Conservation (phyloP, 1,139 yeast species). For the Magnusiomyces suaveolens region DNA sequence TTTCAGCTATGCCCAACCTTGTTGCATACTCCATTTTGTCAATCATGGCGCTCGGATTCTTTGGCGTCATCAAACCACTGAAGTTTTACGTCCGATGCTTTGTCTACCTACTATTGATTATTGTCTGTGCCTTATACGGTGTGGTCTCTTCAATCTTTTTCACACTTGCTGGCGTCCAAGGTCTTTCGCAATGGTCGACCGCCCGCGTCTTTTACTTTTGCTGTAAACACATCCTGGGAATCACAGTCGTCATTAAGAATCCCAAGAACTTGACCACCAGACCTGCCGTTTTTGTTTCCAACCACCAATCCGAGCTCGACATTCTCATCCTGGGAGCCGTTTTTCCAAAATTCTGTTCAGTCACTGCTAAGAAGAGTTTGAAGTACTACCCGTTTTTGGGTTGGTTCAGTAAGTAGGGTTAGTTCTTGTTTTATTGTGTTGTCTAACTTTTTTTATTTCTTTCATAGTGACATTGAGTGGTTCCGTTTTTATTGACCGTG, state of each 20-base stretch:
- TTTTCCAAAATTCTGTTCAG: slow-evolving; percentile 84
- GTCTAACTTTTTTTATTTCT: not conserved
- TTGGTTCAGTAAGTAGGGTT: slow-evolving; percentile 52
- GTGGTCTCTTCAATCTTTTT: slow-evolving; percentile 63
- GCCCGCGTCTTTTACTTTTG: slow-evolving; percentile 69
- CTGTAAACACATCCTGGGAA: slow-evolving; percentile 54
- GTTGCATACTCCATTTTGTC: slow-evolving; percentile 17
- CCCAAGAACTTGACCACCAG: slow-evolving; percentile 40
- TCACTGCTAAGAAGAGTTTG: slow-evolving; percentile 82
- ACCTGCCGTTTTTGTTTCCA: slow-evolving; percentile 79
- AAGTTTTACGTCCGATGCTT: slow-evolving; percentile 31
- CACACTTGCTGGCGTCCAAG: slow-evolving; percentile 61
- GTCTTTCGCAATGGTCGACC: slow-evolving; percentile 79
- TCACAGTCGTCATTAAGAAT: slow-evolving; percentile 59
- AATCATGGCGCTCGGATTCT: slow-evolving; percentile 26
- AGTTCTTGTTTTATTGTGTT: slow-evolving; percentile 28
- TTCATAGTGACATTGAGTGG: slow-evolving; percentile 62
- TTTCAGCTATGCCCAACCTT: not conserved
- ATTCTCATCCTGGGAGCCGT: slow-evolving; percentile 67
- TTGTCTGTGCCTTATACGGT: slow-evolving; percentile 35
- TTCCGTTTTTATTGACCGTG: slow-evolving; percentile 81
- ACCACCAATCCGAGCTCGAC: slow-evolving; percentile 86
- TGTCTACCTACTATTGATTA: slow-evolving; percentile 28
- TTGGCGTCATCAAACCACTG: slow-evolving; percentile 30
- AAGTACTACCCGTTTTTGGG: slow-evolving; percentile 89